These are phyloP conservation scores for Corylus avellana DNA, from an alignment of 306 rosid species.

Conservation along the genomic window DNA sequence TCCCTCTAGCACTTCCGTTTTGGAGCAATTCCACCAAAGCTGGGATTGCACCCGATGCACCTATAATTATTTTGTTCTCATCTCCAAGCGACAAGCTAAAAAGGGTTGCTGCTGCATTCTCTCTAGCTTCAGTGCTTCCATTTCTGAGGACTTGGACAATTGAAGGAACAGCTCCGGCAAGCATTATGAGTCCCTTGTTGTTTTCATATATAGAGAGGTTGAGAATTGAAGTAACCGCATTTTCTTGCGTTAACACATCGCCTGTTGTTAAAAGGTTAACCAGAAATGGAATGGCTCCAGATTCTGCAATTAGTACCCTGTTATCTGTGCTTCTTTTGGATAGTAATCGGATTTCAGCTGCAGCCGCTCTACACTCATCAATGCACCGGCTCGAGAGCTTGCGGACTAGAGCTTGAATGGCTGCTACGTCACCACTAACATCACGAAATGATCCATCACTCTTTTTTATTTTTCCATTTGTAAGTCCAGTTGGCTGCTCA, in stretches of 20 bases:
- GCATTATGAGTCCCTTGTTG: constrained; percentile 96
- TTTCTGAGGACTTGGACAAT: constrained; percentile 90
- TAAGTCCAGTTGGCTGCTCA: constrained; percentile 83
- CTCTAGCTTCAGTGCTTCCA: constrained; percentile 93
- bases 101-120: constrained; percentile 93
- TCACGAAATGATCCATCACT: constrained; percentile 88
- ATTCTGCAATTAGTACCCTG: constrained; percentile 89
- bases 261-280: constrained; percentile 80
- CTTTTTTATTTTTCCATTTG: constrained; percentile 81
- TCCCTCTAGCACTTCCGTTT: constrained; percentile 83
- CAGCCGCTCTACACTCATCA: constrained; percentile 77
- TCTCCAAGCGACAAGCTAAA: constrained; percentile 94
- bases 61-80: constrained; percentile 91
- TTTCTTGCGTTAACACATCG: constrained; percentile 77
- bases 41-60: constrained; percentile 90
- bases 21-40: constrained; percentile 89
- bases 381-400: constrained; percentile 69
- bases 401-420: constrained; percentile 65
- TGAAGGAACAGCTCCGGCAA: constrained; percentile 90
- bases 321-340: constrained; percentile 96
- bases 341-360: constrained; percentile 75
- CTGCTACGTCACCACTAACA: constrained; percentile 80
- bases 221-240: constrained; percentile 90
- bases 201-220: constrained; percentile 89
- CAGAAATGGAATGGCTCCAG: constrained; percentile 84